phyloP scores from a whole-genome alignment of 1,284 basidiomycete species.

The Naganishia sp. region DNA sequence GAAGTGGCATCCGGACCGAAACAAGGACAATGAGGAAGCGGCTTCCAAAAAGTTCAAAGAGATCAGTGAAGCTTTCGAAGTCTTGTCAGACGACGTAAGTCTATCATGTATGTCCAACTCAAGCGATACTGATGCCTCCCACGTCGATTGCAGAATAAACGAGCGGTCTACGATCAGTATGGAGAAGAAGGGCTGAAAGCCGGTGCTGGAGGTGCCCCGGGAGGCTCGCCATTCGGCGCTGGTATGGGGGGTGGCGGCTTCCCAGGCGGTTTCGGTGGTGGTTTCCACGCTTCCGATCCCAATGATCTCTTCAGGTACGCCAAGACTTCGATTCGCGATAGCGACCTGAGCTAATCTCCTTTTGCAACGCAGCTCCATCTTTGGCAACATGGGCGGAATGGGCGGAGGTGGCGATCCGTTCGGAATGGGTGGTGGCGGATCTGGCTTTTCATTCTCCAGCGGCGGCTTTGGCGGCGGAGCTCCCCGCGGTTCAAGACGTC shows the following conservation, averaged over 20 bases:
- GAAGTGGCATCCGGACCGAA: constrained; percentile 91
- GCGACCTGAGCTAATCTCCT: too few species aligned
- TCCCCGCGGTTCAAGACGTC: constrained; percentile 36
- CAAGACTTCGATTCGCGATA: constrained; percentile 3
- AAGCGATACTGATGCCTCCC: constrained; percentile 14
- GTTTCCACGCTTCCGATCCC: constrained; percentile 78
- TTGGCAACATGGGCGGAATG: constrained; percentile 53
- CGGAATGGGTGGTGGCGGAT: constrained; percentile 40
- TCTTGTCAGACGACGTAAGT: constrained; percentile 72
- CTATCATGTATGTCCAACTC: background rate
- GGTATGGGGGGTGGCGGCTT: constrained; percentile 61
- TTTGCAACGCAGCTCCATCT: constrained; percentile 64
- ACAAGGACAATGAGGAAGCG: constrained; percentile 72
- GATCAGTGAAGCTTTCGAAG: constrained; percentile 91
- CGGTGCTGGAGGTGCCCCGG: constrained; percentile 51
- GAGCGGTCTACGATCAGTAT: constrained; percentile 88
- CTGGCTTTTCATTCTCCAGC: constrained; percentile 35
- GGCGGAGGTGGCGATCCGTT: constrained; percentile 44
- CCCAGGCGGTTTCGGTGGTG: constrained; percentile 58
- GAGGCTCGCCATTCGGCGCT: constrained; percentile 56
- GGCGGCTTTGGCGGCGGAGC: constrained; percentile 39
- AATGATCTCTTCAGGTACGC: constrained; percentile 88
- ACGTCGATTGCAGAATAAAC: constrained; percentile 66
- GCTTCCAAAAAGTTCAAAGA: constrained; percentile 92
- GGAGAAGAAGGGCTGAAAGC: constrained; percentile 93